Percentiles rank a stretch among this genome's conserved stretches.
Conservation (phyloP, 768 basidiomycete species). For the Leccinellum albellum region DNA sequence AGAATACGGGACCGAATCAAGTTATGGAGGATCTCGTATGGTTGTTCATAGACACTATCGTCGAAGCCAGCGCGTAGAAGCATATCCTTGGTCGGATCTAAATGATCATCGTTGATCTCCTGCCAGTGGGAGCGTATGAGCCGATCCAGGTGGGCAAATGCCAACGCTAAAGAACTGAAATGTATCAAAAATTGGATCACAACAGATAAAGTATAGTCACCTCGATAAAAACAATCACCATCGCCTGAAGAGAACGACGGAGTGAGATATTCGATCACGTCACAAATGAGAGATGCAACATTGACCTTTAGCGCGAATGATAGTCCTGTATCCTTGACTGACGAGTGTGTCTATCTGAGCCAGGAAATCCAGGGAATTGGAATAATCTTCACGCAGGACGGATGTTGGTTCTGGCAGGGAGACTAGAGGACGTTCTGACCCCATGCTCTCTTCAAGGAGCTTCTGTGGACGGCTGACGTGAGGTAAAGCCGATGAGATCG, state of each 20-base stretch:
- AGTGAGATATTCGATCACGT: not conserved
- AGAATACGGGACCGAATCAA: slow-evolving; percentile 45
- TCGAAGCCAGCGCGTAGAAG: slow-evolving; percentile 64
- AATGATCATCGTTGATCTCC: slow-evolving; percentile 44
- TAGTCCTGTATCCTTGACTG: slow-evolving; percentile 54
- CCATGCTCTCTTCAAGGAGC: slow-evolving; percentile 38
- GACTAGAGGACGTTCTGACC: slow-evolving; percentile 48
- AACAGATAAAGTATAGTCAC: slow-evolving; percentile 39
- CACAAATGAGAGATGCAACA: slow-evolving; percentile 18
- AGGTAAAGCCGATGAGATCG: not conserved
- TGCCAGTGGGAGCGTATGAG: slow-evolving; percentile 50
- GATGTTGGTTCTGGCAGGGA: slow-evolving; percentile 50
- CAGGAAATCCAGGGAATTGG: slow-evolving; percentile 55
- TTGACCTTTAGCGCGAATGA: slow-evolving; percentile 70
- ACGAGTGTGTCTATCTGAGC: slow-evolving; percentile 74
- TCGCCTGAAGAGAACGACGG: slow-evolving; percentile 49
- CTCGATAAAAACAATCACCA: slow-evolving; percentile 91
- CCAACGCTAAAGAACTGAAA: slow-evolving; percentile 54
- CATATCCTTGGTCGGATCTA: slow-evolving; percentile 48
- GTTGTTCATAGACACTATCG: slow-evolving; percentile 67
- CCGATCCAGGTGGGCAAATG: slow-evolving; percentile 76
- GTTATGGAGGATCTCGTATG: slow-evolving; percentile 58
- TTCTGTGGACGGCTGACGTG: slow-evolving; percentile 25
- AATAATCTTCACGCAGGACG: slow-evolving; percentile 61
- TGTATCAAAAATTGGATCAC: slow-evolving; percentile 12